phyloP scores from a whole-genome alignment of 2,329 filamentous ascomycete genomes.

The Talaromyces verruculosus region DNA sequence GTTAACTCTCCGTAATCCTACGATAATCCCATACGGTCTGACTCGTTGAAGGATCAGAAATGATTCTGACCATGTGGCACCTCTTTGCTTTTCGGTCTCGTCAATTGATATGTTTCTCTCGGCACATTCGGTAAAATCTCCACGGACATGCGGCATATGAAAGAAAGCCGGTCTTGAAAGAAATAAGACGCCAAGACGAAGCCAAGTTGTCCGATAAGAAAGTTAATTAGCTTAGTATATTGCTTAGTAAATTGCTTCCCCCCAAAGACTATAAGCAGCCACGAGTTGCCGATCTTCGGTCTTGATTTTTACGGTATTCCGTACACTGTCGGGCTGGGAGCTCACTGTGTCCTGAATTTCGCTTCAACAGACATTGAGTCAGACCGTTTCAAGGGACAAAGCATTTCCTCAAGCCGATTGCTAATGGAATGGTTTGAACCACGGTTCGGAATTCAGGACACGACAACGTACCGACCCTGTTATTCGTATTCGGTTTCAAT shows the following conservation, averaged over 20 bases:
- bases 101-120: not conserved
- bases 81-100: not conserved
- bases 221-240: not conserved
- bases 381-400: not conserved
- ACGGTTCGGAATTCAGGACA: not conserved
- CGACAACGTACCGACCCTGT: not conserved
- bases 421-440: not conserved
- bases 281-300: slow-evolving; percentile 5
- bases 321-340: not conserved
- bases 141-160: not conserved
- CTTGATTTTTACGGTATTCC: not conserved
- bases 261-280: not conserved
- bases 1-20: not conserved
- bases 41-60: not conserved
- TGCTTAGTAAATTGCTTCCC: not conserved
- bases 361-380: not conserved
- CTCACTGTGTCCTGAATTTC: not conserved
- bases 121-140: not conserved
- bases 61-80: not conserved
- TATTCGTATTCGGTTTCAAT: not conserved
- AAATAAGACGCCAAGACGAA: slow-evolving; percentile 2
- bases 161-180: not conserved
- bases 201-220: slow-evolving; percentile 6
- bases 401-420: not conserved
- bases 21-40: not conserved